Conservation (phyloP, 2,329 filamentous ascomycete genomes). For the Dactylellina parvicollis region DNA sequence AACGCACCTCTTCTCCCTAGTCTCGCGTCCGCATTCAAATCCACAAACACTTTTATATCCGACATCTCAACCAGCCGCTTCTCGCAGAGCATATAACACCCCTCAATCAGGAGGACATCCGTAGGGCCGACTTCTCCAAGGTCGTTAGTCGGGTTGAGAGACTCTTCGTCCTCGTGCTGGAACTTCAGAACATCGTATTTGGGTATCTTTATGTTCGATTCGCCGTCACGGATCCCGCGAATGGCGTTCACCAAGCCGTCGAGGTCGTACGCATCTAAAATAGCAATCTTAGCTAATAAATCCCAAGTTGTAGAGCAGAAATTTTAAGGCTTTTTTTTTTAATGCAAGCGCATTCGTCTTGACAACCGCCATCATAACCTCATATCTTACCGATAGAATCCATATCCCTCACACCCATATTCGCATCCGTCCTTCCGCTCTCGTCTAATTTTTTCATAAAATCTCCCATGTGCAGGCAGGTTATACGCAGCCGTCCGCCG, state of each 20-base stretch:
- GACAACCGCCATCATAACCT: background rate
- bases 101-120: conserved; percentile 57
- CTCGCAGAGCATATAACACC: conserved; percentile 56
- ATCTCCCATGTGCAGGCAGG: conserved; percentile 56
- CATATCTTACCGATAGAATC: conserved; percentile 54
- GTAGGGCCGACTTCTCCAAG: conserved; percentile 24
- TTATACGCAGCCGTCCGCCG: conserved; percentile 34
- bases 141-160: conserved; percentile 17
- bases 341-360: background rate
- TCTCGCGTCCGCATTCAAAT: conserved; percentile 56
- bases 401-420: conserved; percentile 48
- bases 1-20: conserved; percentile 39
- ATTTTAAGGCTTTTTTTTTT: background rate
- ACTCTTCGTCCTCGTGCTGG: conserved; percentile 11
- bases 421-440: conserved; percentile 28
- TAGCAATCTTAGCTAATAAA: conserved; percentile 10
- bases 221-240: conserved; percentile 40
- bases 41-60: conserved; percentile 56
- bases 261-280: conserved; percentile 55
- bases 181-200: conserved; percentile 44
- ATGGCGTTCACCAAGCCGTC: conserved; percentile 54
- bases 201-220: conserved; percentile 40
- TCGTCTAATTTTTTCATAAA: conserved; percentile 52
- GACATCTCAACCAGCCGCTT: conserved; percentile 55
- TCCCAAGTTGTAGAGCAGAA: too few relatives aligned